A percentile compares a stretch with the other conserved stretches of the same genome.
Conservation (phyloP, 345 rosid species). For the Eucalyptus leucophloia region DNA sequence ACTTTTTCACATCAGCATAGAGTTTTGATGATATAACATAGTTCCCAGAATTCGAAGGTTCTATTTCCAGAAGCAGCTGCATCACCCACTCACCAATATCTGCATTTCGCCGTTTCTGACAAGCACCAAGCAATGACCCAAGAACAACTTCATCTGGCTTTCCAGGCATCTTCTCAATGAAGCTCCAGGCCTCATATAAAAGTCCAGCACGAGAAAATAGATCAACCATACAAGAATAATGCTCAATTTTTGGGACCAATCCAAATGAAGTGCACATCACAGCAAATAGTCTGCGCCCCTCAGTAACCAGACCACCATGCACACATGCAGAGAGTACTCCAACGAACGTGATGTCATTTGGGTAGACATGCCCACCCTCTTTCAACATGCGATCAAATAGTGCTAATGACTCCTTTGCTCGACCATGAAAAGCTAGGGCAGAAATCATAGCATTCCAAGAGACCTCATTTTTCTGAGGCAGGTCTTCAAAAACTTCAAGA, state of each 20-base stretch:
- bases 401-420: conserved; percentile 46
- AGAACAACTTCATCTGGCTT: conserved; percentile 66
- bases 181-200: conserved; percentile 74
- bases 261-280: conserved; percentile 57
- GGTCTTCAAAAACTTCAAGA: conserved; percentile 48
- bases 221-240: conserved; percentile 84
- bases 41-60: conserved; percentile 70
- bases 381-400: conserved; percentile 43
- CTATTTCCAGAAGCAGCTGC: conserved; percentile 41
- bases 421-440: conserved; percentile 75
- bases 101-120: conserved; percentile 43
- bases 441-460: conserved; percentile 92
- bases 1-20: conserved; percentile 54
- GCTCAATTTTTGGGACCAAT: conserved; percentile 72
- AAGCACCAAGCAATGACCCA: conserved; percentile 81
- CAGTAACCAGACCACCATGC: conserved; percentile 71
- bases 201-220: conserved; percentile 72
- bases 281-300: conserved; percentile 46
- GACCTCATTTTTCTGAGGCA: conserved; percentile 65
- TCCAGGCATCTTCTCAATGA: conserved; percentile 62
- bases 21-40: conserved; percentile 74
- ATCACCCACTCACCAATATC: conserved; percentile 42
- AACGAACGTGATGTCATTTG: conserved; percentile 68
- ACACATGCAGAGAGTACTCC: conserved; percentile 87
- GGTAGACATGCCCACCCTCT: conserved; percentile 19